Conservation (phyloP, 768 basidiomycete genomes). For the Asterophora parasitica region DNA sequence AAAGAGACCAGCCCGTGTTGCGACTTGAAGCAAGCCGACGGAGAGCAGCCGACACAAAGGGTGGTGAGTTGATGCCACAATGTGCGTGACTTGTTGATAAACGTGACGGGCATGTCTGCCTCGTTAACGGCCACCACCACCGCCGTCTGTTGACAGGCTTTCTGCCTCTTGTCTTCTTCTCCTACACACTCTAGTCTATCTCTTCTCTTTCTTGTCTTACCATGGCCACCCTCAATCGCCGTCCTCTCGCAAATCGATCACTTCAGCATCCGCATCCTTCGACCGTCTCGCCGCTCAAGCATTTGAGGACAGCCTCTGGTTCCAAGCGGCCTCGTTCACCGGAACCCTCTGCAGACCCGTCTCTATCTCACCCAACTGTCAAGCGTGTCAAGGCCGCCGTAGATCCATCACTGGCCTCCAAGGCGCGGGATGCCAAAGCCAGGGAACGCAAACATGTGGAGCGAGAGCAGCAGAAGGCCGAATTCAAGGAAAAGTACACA, state of each 20-base stretch:
- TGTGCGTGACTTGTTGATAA: constrained; percentile 14
- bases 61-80: neutral
- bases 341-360: constrained; percentile 34
- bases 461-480: constrained; percentile 52
- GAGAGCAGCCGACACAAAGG: neutral
- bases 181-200: neutral
- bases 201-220: constrained; percentile 18
- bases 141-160: neutral
- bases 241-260: constrained; percentile 42
- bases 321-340: constrained; percentile 49
- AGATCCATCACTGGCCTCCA: constrained; percentile 14
- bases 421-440: constrained; percentile 27
- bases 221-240: constrained; percentile 47
- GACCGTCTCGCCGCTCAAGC: constrained; percentile 29
- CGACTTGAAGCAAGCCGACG: no score
- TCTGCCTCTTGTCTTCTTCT: neutral
- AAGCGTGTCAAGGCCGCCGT: constrained; percentile 42
- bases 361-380: constrained; percentile 11
- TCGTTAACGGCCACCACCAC: constrained; percentile 1
- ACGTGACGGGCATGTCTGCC: constrained; percentile 10
- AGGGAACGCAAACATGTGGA: constrained; percentile 46
- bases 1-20: no score
- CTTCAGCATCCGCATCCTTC: constrained; percentile 29
- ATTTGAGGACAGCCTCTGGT: constrained; percentile 25
- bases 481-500: constrained; percentile 81